A percentile compares a stretch with the other conserved stretches of the same genome.
Conservation (phyloP, 768 basidiomycete species). For the Agaricus blazei region DNA sequence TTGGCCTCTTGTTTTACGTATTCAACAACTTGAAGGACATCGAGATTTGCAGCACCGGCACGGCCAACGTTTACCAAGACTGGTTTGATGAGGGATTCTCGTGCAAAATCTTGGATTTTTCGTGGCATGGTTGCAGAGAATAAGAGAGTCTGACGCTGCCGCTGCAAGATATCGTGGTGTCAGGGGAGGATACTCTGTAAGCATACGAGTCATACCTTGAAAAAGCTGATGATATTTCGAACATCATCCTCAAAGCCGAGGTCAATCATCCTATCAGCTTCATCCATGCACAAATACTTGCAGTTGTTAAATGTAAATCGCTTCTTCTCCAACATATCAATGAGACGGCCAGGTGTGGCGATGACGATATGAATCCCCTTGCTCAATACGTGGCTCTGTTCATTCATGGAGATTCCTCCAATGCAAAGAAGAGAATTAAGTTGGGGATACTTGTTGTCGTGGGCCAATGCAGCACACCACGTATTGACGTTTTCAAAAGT, state of each 20-base stretch:
- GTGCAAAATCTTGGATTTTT: constrained; percentile 98
- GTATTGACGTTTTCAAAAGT: constrained; percentile 91
- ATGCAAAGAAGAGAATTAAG: constrained; percentile 90
- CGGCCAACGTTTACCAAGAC: constrained; percentile 96
- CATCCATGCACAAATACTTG: constrained; percentile 98
- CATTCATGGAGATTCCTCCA: constrained; percentile 96
- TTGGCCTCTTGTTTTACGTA: constrained; percentile 99
- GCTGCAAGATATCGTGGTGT: constrained; percentile 33
- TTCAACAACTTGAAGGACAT: constrained; percentile 94
- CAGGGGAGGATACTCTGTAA: background rate
- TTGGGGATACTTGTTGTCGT: constrained; percentile 76
- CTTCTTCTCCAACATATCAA: constrained; percentile 97
- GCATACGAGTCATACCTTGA: constrained; percentile 60
- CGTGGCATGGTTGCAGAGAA: constrained; percentile 99
- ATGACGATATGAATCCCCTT: constrained; percentile 95
- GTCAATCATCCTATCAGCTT: constrained; percentile 99
- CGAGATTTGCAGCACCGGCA: constrained; percentile 95
- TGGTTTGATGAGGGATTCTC: constrained; percentile 91
- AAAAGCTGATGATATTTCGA: constrained; percentile 98
- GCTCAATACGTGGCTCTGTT: constrained; percentile 88
- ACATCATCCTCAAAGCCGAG: constrained; percentile 99
- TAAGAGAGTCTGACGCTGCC: constrained; percentile 92
- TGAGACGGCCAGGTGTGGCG: constrained; percentile 93
- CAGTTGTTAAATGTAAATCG: constrained; percentile 89
- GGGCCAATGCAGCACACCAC: constrained; percentile 82